A percentile compares a stretch with the other conserved stretches of the same genome.
phyloP scores from a whole-genome alignment of 306 rosid species.

The Cucumis melo region DNA sequence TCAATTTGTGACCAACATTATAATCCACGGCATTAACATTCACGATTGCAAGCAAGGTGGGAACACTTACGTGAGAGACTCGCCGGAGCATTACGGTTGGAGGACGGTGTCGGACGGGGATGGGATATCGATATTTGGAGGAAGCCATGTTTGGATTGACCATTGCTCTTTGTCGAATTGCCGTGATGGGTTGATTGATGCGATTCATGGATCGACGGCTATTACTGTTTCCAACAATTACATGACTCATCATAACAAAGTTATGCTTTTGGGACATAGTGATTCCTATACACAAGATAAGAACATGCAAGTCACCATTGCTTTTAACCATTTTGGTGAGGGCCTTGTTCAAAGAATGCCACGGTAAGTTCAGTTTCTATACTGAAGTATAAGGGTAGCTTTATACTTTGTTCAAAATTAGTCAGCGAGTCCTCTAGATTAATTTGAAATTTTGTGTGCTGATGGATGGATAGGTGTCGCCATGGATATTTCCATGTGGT shows the following conservation, averaged over 20 bases:
- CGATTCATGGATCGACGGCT: conserved; percentile 71
- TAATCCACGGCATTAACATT: conserved; percentile 65
- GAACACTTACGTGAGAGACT: conserved; percentile 68
- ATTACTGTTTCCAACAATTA: conserved; percentile 72
- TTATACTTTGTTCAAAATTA: too few relatives aligned
- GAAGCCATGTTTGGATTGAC: conserved; percentile 85
- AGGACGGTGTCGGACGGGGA: conserved; percentile 81
- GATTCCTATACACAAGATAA: conserved; percentile 54
- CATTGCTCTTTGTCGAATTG: conserved; percentile 72
- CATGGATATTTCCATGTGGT: conserved; percentile 95
- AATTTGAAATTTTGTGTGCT: too few relatives aligned
- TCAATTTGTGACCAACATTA: conserved; percentile 60
- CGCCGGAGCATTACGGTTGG: conserved; percentile 72
- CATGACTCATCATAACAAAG: conserved; percentile 80
- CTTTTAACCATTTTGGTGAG: conserved; percentile 94
- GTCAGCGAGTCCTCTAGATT: too few relatives aligned
- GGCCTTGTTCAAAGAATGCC: conserved; percentile 85
- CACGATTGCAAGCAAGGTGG: conserved; percentile 83
- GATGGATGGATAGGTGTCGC: conserved; percentile 43
- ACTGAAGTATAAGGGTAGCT: too few relatives aligned
- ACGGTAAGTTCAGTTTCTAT: conserved; percentile 8
- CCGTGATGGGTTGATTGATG: conserved; percentile 69
- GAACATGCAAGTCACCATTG: conserved; percentile 84
- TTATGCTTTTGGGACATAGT: conserved; percentile 92
- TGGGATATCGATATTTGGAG: conserved; percentile 74